Percentiles rank a stretch among this genome's conserved stretches.
Conservation (phyloP, 805 yeast genomes). For the Wickerhamiella alocasiicola region DNA sequence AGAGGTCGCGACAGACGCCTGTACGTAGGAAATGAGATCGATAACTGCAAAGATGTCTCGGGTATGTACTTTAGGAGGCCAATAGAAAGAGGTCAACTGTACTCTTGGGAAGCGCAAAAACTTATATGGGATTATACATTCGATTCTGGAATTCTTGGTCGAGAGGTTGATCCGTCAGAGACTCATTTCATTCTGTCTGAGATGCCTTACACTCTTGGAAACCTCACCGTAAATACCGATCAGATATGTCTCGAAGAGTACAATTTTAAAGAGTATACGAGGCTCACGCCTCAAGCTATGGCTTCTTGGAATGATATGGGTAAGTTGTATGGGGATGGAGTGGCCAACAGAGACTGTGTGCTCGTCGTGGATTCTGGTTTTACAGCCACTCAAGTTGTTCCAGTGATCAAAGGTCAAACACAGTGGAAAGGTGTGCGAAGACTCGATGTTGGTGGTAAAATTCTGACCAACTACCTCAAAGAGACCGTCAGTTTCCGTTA, state of each 20-base stretch:
- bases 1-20: conserved; percentile 63
- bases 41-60: conserved; percentile 55
- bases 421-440: conserved; percentile 66
- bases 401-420: conserved; percentile 66
- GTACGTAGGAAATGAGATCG: conserved; percentile 59
- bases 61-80: conserved; percentile 70
- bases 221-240: conserved; percentile 70
- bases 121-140: conserved; percentile 82
- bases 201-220: conserved; percentile 69
- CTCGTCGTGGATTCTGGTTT: conserved; percentile 82
- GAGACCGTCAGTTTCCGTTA: conserved; percentile 83
- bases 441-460: conserved; percentile 76
- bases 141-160: conserved; percentile 27
- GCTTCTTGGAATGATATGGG: conserved; percentile 47
- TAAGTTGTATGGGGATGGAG: conserved; percentile 20
- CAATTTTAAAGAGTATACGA: conserved; percentile 57
- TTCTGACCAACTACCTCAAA: conserved; percentile 67
- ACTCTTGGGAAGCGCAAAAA: conserved; percentile 83
- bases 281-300: conserved; percentile 38
- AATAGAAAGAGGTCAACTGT: conserved; percentile 73
- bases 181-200: conserved; percentile 63
- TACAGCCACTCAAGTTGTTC: conserved; percentile 75
- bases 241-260: conserved; percentile 91
- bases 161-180: conserved; percentile 32
- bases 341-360: conserved; percentile 41